phyloP scores from a whole-genome alignment of 805 yeast species.

The Metschnikowia kunwiensis region DNA sequence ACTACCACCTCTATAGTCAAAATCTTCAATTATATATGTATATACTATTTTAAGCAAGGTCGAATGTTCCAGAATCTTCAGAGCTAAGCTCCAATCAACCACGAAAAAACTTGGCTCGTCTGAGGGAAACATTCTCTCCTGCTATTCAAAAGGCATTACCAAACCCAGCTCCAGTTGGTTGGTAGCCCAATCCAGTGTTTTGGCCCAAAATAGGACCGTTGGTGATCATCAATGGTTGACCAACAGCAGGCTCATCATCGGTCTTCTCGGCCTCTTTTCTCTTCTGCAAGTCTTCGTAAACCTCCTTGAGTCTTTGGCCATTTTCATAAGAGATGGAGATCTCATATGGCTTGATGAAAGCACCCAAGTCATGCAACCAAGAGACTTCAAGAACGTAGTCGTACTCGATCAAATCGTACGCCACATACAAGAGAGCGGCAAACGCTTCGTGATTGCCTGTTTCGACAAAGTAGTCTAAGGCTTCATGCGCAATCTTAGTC shows the following conservation, averaged over 20 bases:
- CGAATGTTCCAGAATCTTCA: no score
- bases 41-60: no score
- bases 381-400: constrained; percentile 86
- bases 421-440: constrained; percentile 81
- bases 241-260: constrained; percentile 49
- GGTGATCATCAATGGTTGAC: constrained; percentile 77
- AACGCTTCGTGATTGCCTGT: constrained; percentile 95
- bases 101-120: constrained; percentile 10
- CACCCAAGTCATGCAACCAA: constrained; percentile 83
- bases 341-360: constrained; percentile 88
- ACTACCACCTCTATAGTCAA: background rate
- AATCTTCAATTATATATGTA: no score
- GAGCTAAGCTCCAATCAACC: constrained; percentile 16
- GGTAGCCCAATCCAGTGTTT: constrained; percentile 54
- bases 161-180: constrained; percentile 70
- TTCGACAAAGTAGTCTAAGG: constrained; percentile 88
- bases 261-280: constrained; percentile 58
- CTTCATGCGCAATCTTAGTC: constrained; percentile 80
- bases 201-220: constrained; percentile 55
- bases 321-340: constrained; percentile 83
- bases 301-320: constrained; percentile 57
- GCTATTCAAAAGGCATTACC: constrained; percentile 45
- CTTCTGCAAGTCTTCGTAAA: constrained; percentile 66
- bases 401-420: constrained; percentile 73
- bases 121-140: background rate